phyloP scores from a whole-genome alignment of 768 basidiomycete species.

The Serendipita sp. region DNA sequence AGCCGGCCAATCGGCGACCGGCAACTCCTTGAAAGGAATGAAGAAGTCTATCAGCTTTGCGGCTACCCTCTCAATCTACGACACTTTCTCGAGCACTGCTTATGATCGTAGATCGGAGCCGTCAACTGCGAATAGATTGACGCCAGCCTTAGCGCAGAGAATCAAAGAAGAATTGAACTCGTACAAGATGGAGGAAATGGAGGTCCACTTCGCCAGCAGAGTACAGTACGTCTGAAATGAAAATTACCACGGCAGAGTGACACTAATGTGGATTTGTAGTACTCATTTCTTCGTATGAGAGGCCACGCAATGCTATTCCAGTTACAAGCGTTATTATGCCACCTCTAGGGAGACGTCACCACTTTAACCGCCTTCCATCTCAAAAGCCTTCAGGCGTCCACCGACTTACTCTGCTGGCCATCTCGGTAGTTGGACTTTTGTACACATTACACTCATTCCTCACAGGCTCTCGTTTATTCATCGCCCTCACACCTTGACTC shows the following conservation, averaged over 20 bases:
- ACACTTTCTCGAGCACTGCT: constrained; percentile 80
- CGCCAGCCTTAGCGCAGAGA: constrained; percentile 83
- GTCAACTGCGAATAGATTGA: constrained; percentile 91
- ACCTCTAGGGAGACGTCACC: background rate
- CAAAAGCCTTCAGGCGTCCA: too few relatives aligned
- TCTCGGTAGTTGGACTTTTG: too few relatives aligned
- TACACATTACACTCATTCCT: too few relatives aligned
- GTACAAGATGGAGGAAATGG: constrained; percentile 99
- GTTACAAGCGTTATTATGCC: background rate
- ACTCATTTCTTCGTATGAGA: constrained; percentile 75
- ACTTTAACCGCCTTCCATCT: too few relatives aligned
- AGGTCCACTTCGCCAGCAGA: constrained; percentile 85
- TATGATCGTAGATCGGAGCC: constrained; percentile 94
- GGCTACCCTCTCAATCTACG: constrained; percentile 82
- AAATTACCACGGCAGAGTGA: too few relatives aligned
- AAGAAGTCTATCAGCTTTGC: constrained; percentile 74
- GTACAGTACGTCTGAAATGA: constrained; percentile 48
- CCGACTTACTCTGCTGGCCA: too few relatives aligned
- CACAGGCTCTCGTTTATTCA: too few relatives aligned
- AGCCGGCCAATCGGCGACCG: background rate
- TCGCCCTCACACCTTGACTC: too few relatives aligned
- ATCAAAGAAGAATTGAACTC: constrained; percentile 98
- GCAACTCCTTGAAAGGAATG: constrained; percentile 31
- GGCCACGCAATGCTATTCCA: background rate
- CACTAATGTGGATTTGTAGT: constrained; percentile 23